Conservation (phyloP, 2,329 filamentous ascomycete species). For the Colletotrichum gloeosporioides region DNA sequence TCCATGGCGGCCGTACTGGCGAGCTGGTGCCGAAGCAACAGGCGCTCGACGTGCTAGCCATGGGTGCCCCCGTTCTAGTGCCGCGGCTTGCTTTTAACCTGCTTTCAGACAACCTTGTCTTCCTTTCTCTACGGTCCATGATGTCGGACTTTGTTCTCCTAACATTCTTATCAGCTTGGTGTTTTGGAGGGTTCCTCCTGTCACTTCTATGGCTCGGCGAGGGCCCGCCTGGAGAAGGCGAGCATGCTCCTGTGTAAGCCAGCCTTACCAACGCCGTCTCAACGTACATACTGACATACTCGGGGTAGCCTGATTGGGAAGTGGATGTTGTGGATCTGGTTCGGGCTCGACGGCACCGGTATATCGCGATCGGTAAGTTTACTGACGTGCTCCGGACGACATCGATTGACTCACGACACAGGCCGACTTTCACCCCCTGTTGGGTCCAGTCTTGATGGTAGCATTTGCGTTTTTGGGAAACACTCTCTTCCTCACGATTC, state of each 20-base stretch:
- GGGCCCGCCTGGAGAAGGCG: constrained; percentile 37
- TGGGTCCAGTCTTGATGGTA: constrained; percentile 82
- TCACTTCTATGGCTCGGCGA: constrained; percentile 81
- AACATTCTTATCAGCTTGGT: constrained; percentile 79
- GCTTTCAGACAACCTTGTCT: constrained; percentile 83
- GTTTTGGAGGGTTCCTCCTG: constrained; percentile 81
- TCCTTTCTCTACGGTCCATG: constrained; percentile 82
- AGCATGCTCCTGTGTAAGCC: constrained; percentile 60
- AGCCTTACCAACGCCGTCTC: too few relatives aligned
- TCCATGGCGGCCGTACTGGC: constrained; percentile 64
- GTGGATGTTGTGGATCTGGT: constrained; percentile 96
- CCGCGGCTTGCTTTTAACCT: constrained; percentile 83
- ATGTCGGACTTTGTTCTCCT: constrained; percentile 85
- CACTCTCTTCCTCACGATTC: constrained; percentile 86
- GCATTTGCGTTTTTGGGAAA: constrained; percentile 87
- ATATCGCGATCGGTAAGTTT: constrained; percentile 59
- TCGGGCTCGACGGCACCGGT: constrained; percentile 78
- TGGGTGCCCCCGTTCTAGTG: constrained; percentile 79
- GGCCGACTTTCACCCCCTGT: constrained; percentile 77
- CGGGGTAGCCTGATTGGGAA: constrained; percentile 70
- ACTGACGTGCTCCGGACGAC: background rate
- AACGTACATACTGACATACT: background rate
- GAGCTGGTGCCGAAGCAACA: constrained; percentile 61
- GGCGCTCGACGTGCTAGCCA: constrained; percentile 78
- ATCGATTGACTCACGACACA: constrained; percentile 33